phyloP scores from a whole-genome alignment of 2,329 filamentous ascomycete species.

The Diatrype stigma region DNA sequence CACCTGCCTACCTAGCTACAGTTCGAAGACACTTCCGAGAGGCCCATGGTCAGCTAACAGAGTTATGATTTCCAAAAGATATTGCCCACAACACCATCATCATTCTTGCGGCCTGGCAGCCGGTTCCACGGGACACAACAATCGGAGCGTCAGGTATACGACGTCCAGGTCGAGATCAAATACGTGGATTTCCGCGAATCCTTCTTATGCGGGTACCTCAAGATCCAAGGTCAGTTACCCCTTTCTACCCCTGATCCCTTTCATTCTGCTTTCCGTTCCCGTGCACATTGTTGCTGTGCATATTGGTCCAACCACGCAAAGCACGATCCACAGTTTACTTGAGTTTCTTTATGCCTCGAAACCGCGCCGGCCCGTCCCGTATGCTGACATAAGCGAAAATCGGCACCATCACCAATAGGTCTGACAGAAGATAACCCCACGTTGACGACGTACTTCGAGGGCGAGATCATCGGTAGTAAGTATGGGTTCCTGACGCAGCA shows the following conservation, averaged over 20 bases:
- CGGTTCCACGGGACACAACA: conserved; percentile 87
- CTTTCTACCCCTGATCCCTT: conserved; percentile 8
- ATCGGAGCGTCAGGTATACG: conserved; percentile 88
- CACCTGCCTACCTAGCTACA: too few relatives aligned
- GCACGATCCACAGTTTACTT: too few relatives aligned
- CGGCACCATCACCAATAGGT: too few relatives aligned
- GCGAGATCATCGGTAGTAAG: conserved; percentile 93
- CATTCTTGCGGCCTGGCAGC: conserved; percentile 81
- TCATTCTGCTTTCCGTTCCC: background rate
- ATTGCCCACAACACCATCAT: conserved; percentile 75
- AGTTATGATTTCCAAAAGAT: conserved; percentile 45
- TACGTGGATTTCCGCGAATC: conserved; percentile 93
- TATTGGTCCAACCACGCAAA: too few relatives aligned
- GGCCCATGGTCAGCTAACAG: too few relatives aligned
- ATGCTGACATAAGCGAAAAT: too few relatives aligned
- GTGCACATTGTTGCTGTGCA: too few relatives aligned
- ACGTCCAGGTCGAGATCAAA: conserved; percentile 95
- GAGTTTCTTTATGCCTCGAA: conserved; percentile 1
- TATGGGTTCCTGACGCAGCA: conserved; percentile 92
- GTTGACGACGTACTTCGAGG: conserved; percentile 97
- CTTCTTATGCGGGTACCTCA: conserved; percentile 89
- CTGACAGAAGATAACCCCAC: conserved; percentile 94
- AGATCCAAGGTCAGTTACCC: conserved; percentile 73
- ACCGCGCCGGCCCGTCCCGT: too few relatives aligned
- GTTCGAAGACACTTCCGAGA: too few relatives aligned